phyloP scores from a whole-genome alignment of 1,284 basidiomycete genomes.

The Somion occarium region DNA sequence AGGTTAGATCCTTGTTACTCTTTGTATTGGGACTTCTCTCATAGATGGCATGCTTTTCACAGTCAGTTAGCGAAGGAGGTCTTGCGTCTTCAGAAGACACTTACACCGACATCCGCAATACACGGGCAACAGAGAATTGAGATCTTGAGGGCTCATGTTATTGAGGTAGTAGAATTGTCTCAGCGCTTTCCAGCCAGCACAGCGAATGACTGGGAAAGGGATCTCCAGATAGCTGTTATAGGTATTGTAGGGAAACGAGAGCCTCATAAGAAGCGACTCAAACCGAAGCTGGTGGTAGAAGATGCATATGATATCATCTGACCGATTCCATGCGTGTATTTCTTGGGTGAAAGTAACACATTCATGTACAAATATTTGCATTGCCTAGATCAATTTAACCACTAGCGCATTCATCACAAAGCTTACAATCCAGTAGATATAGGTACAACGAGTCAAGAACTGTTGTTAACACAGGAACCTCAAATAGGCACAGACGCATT shows the following conservation, averaged over 20 bases:
- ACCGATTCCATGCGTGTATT: not conserved
- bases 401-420: not conserved
- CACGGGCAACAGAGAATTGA: slow-evolving; percentile 18
- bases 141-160: slow-evolving; percentile 13
- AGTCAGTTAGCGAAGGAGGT: slow-evolving; percentile 16
- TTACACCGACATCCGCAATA: slow-evolving; percentile 16
- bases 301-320: not conserved
- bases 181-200: slow-evolving; percentile 13
- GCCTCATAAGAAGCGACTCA: not conserved
- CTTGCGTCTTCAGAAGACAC: slow-evolving; percentile 12
- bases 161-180: slow-evolving; percentile 13
- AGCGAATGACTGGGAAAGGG: slow-evolving; percentile 16
- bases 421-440: not conserved
- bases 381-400: too few relatives aligned
- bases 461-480: not conserved
- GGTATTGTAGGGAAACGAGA: slow-evolving; percentile 17
- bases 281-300: not conserved
- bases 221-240: slow-evolving; percentile 21
- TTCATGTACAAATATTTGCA: too few relatives aligned
- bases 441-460: not conserved
- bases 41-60: not conserved
- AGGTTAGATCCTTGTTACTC: slow-evolving; percentile 10
- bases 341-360: too few relatives aligned
- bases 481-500: slow-evolving; percentile 34
- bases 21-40: not conserved